A percentile compares a stretch with the other conserved stretches of the same genome.
Evolutionary conservation across 2,329 filamentous ascomycete genomes (phyloP).

Genomic region (Exophiala spinifera): DNA sequence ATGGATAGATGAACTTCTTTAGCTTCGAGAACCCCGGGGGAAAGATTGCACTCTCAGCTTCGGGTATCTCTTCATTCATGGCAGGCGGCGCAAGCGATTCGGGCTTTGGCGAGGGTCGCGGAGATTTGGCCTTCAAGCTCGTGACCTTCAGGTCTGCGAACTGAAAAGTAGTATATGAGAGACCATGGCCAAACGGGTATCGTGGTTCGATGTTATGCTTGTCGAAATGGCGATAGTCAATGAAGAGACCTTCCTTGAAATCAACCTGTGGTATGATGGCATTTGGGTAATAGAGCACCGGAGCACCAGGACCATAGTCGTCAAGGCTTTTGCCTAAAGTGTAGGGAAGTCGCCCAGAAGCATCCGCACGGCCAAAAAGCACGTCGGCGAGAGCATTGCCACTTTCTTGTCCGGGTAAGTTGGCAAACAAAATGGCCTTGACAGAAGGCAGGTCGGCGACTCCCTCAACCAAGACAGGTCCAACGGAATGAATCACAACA

Average conservation of each 20-base stretch:
- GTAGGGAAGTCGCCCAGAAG: constrained; percentile 81
- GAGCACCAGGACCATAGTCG: constrained; percentile 72
- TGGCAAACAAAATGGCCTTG: constrained; percentile 76
- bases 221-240: constrained; percentile 90
- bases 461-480: constrained; percentile 73
- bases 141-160: constrained; percentile 55
- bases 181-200: constrained; percentile 81
- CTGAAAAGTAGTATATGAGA: constrained; percentile 75
- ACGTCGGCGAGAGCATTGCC: constrained; percentile 78
- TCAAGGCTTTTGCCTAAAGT: constrained; percentile 71
- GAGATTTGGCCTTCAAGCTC: constrained; percentile 48
- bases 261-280: constrained; percentile 73
- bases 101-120: constrained; percentile 44
- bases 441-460: constrained; percentile 77
- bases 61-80: constrained; percentile 56
- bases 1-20: constrained; percentile 71
- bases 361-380: constrained; percentile 73
- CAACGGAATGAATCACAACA: constrained; percentile 85
- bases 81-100: constrained; percentile 47
- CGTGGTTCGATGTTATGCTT: constrained; percentile 69
- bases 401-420: constrained; percentile 82
- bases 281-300: constrained; percentile 68
- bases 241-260: constrained; percentile 77
- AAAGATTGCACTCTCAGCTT: constrained; percentile 57
- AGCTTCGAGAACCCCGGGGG: constrained; percentile 60